Evolutionary conservation across 2,329 filamentous ascomycete genomes (phyloP).

Genomic region (Gaeumannomyces sp.): DNA sequence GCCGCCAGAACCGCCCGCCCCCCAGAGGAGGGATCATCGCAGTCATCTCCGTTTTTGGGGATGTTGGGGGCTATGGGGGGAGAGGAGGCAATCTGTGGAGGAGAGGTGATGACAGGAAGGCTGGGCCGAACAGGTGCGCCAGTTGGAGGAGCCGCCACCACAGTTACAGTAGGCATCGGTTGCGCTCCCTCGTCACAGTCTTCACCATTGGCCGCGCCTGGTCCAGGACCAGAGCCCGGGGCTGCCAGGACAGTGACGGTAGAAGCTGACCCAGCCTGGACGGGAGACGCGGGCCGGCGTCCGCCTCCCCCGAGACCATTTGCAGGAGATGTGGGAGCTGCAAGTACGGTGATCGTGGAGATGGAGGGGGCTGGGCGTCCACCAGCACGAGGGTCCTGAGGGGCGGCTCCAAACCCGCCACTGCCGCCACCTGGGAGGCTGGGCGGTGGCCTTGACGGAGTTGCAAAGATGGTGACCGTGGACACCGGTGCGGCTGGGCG

Average conservation of each 20-base stretch:
- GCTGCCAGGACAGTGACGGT: not conserved
- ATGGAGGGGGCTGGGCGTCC: not conserved
- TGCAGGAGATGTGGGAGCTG: not conserved
- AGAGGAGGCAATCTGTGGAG: not conserved
- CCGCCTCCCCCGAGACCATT: not conserved
- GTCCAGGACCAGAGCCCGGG: not conserved
- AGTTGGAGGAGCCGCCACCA: not conserved
- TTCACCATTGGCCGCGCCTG: not conserved
- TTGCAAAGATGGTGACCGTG: constrained; percentile 6
- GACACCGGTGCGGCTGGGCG: not conserved
- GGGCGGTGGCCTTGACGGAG: not conserved
- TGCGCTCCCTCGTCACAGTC: constrained; percentile 4
- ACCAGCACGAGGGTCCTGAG: not conserved
- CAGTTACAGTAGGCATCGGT: constrained; percentile 5
- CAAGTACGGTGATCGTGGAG: constrained; percentile 10
- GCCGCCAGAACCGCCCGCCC: constrained; percentile 2
- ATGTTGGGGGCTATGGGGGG: not conserved
- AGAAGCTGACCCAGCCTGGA: not conserved
- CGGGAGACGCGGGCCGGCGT: not conserved
- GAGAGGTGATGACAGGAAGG: not conserved
- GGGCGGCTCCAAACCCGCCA: constrained; percentile 9
- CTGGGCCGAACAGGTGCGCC: not conserved
- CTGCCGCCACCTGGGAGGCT: not conserved
- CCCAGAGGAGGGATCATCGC: not conserved
- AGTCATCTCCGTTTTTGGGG: constrained; percentile 1